Conservation (phyloP, 164 flowering plant genomes). For the Vitis labrusca region DNA sequence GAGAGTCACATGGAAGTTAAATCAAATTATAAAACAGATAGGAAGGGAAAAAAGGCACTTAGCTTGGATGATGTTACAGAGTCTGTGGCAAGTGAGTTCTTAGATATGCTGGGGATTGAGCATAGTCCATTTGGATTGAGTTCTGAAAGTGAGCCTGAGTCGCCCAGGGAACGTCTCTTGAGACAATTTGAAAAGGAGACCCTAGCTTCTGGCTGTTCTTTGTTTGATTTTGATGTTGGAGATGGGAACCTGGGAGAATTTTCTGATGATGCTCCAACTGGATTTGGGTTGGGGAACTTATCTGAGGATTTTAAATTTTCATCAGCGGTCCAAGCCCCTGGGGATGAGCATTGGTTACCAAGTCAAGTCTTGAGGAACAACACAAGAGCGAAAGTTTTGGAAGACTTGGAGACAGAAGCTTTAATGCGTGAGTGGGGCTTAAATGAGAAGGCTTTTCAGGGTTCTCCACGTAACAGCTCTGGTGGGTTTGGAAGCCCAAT, state of each 20-base stretch:
- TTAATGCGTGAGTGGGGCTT: conserved; percentile 96
- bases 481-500: conserved; percentile 80
- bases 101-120: conserved; percentile 76
- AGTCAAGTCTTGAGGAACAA: conserved; percentile 32
- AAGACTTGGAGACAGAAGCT: conserved; percentile 77
- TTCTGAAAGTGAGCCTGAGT: conserved; percentile 85
- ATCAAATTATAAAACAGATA: conserved; percentile 24
- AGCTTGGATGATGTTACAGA: conserved; percentile 69
- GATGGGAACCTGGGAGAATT: conserved; percentile 30
- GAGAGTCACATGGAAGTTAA: conserved; percentile 28
- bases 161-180: conserved; percentile 84
- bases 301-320: conserved; percentile 45
- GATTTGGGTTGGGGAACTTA: conserved; percentile 27
- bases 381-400: conserved; percentile 66
- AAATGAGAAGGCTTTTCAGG: conserved; percentile 71
- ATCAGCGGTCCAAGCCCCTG: conserved; percentile 39
- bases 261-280: conserved; percentile 21
- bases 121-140: conserved; percentile 67
- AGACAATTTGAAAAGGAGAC: conserved; percentile 88
- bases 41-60: conserved; percentile 40
- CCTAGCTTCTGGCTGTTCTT: conserved; percentile 47
- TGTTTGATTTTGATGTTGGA: conserved; percentile 51
- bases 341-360: conserved; percentile 37
- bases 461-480: conserved; percentile 54
- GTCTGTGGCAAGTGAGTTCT: conserved; percentile 78